phyloP scores from a whole-genome alignment of 2,329 filamentous ascomycete species.

The Penicillium sp. region DNA sequence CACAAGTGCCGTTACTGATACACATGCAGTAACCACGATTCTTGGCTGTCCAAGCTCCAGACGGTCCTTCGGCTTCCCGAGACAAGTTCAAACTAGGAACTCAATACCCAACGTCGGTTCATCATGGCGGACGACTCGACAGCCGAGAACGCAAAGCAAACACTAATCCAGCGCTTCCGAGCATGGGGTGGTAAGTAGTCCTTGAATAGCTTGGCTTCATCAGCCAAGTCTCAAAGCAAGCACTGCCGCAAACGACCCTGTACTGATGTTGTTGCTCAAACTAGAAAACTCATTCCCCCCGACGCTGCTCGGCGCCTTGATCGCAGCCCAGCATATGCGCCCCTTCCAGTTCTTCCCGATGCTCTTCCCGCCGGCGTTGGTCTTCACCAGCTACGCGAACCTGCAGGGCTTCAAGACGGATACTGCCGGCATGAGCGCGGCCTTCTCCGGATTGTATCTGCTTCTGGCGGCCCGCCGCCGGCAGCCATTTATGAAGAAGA shows the following conservation, averaged over 20 bases:
- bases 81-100: neutral
- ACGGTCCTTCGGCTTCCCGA: neutral
- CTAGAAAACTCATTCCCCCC: slow-evolving; percentile 64
- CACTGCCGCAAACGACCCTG: neutral
- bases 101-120: neutral
- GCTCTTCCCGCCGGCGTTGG: slow-evolving; percentile 64
- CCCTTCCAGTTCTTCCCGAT: slow-evolving; percentile 66
- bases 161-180: slow-evolving; percentile 39
- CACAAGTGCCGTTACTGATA: neutral
- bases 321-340: slow-evolving; percentile 65
- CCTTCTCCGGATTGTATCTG: slow-evolving; percentile 66
- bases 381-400: slow-evolving; percentile 67
- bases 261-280: slow-evolving; percentile 11
- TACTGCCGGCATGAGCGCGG: slow-evolving; percentile 61
- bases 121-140: slow-evolving; percentile 32
- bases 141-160: slow-evolving; percentile 38
- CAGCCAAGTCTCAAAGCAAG: neutral
- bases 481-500: slow-evolving; percentile 47
- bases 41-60: neutral
- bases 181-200: slow-evolving; percentile 46
- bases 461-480: slow-evolving; percentile 60
- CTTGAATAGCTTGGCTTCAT: neutral
- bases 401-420: slow-evolving; percentile 62
- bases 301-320: slow-evolving; percentile 63
- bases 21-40: neutral